These are phyloP conservation scores for Paraphaeosphaeria minitans DNA, from an alignment of 2,329 filamentous ascomycete species.

Conservation along the genomic window DNA sequence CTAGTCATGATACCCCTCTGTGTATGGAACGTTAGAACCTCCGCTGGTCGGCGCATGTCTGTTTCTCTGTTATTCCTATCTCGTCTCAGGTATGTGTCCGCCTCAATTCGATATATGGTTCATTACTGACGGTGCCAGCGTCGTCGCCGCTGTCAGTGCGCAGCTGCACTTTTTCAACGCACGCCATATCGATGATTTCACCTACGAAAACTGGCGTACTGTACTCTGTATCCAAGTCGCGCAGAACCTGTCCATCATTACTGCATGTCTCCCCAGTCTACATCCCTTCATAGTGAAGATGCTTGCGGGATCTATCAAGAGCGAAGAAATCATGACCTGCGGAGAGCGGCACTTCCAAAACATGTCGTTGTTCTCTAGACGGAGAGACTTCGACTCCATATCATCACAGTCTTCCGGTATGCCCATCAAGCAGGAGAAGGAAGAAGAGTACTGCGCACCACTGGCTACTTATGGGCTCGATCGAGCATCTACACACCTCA, in stretches of 20 bases:
- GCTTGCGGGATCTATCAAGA: slow-evolving; percentile 19
- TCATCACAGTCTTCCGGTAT: slow-evolving; percentile 15
- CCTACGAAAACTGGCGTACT: slow-evolving; percentile 25
- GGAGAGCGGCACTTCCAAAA: neutral
- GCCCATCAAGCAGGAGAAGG: slow-evolving; percentile 21
- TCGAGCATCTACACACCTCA: slow-evolving; percentile 25
- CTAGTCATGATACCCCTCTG: slow-evolving; percentile 34
- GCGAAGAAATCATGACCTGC: slow-evolving; percentile 19
- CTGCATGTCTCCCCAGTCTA: slow-evolving; percentile 33
- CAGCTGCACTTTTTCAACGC: slow-evolving; percentile 34
- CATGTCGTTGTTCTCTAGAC: slow-evolving; percentile 11
- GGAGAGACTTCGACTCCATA: slow-evolving; percentile 14
- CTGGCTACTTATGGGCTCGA: slow-evolving; percentile 37
- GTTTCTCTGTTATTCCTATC: slow-evolving; percentile 32
- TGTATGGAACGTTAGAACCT: slow-evolving; percentile 33
- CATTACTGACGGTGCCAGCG: slow-evolving; percentile 16
- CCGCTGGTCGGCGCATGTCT: slow-evolving; percentile 28
- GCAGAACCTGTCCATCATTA: slow-evolving; percentile 37
- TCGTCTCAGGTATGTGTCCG: slow-evolving; percentile 26
- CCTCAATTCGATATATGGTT: slow-evolving; percentile 8
- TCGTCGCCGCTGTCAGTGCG: slow-evolving; percentile 26
- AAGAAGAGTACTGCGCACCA: slow-evolving; percentile 30
- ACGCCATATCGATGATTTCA: slow-evolving; percentile 14
- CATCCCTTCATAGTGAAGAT: slow-evolving; percentile 32
- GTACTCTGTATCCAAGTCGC: slow-evolving; percentile 33